These are phyloP conservation scores for Glarea lozoyensis DNA, from an alignment of 495 filamentous ascomycete species.

Conservation along the genomic window DNA sequence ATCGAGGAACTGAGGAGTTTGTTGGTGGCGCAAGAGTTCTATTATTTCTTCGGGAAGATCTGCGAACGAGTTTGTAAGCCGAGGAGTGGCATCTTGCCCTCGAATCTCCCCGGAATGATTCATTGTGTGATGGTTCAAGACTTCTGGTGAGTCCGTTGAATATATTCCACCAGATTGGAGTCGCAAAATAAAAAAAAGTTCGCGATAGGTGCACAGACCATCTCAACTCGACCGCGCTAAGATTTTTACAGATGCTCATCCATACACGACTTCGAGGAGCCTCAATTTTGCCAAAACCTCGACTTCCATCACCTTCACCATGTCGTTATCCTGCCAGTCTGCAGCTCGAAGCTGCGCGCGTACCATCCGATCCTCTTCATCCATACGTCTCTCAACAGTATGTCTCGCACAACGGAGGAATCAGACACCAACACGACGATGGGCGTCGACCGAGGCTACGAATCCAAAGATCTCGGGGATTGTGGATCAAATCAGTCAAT, in stretches of 20 bases:
- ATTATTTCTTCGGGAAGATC: constrained; percentile 57
- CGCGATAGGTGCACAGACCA: constrained; percentile 5
- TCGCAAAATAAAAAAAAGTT: constrained; percentile 1
- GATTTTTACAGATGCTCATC: constrained; percentile 4
- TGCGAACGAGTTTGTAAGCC: constrained; percentile 32
- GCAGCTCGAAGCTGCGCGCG: constrained; percentile 52
- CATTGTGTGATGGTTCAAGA: constrained; percentile 26
- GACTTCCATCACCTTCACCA: constrained; percentile 25
- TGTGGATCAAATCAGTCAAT: constrained; percentile 95
- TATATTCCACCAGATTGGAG: neutral
- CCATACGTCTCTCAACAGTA: constrained; percentile 31
- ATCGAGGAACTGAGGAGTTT: constrained; percentile 57
- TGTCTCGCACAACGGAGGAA: constrained; percentile 28
- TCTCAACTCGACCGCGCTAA: constrained; percentile 27
- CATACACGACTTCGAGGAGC: neutral
- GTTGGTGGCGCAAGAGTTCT: constrained; percentile 52
- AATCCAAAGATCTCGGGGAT: constrained; percentile 88
- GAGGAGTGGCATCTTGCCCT: constrained; percentile 30
- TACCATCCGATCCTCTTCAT: constrained; percentile 34
- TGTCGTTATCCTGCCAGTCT: constrained; percentile 51
- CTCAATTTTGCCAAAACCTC: neutral
- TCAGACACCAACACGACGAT: constrained; percentile 32
- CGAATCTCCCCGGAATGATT: constrained; percentile 28
- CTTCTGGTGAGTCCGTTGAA: neutral
- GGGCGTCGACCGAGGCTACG: constrained; percentile 60